Evolutionary conservation across 352 stramenopile genomes (phyloP).

Genomic region (Pythium aphanidermatum): DNA sequence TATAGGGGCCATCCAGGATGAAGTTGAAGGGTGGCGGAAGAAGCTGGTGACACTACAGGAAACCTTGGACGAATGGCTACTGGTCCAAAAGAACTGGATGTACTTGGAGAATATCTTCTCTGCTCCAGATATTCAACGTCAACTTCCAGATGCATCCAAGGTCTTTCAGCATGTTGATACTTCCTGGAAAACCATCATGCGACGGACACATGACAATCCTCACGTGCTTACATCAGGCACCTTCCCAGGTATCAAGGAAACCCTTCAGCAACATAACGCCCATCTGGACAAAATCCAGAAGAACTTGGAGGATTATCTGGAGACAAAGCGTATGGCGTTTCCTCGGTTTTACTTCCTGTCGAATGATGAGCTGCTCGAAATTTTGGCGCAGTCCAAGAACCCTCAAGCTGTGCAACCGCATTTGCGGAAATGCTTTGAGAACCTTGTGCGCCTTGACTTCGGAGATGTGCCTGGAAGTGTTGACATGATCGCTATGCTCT

Average conservation of each 20-base stretch:
- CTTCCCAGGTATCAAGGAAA: conserved; percentile 78
- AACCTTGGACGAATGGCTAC: conserved; percentile 83
- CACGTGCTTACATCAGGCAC: conserved; percentile 80
- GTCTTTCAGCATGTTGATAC: conserved; percentile 88
- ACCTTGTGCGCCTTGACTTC: conserved; percentile 78
- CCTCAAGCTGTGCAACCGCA: conserved; percentile 92
- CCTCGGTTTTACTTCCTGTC: conserved; percentile 94
- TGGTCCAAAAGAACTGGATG: conserved; percentile 88
- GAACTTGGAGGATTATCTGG: conserved; percentile 89
- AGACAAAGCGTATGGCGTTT: conserved; percentile 92
- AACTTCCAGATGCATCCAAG: conserved; percentile 87
- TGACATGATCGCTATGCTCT: conserved; percentile 94
- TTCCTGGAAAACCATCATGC: conserved; percentile 91
- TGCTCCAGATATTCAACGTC: conserved; percentile 87
- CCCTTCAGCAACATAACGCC: conserved; percentile 75
- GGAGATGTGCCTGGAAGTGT: conserved; percentile 72
- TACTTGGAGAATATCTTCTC: conserved; percentile 87
- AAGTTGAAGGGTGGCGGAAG: conserved; percentile 86
- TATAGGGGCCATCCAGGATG: conserved; percentile 85
- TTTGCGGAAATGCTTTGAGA: conserved; percentile 94
- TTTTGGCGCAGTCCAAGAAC: conserved; percentile 93
- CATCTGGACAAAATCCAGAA: conserved; percentile 91
- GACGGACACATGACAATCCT: conserved; percentile 78
- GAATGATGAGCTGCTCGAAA: conserved; percentile 94
- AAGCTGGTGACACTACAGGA: conserved; percentile 81